Base-by-base conservation (phyloP, 306 rosid genomes). In the Cicer chorassanicum region DNA sequence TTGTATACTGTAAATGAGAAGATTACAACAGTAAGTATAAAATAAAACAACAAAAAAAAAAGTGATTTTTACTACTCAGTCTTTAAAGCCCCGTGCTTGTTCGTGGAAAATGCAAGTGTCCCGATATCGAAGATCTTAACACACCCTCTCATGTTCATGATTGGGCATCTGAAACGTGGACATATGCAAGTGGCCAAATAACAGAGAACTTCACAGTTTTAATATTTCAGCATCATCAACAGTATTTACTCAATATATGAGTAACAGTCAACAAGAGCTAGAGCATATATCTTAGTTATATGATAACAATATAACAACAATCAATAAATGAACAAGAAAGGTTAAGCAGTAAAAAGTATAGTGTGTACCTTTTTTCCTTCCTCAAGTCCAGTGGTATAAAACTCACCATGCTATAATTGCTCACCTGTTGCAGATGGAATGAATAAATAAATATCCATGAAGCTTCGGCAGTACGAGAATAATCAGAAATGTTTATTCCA, bases 351-450 rank as follows among this genome's bases (percentile, higher is more conserved):
- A 41, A 39, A 66, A 61, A 64, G 57, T 13, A 54, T 4, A 51
- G 71, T 66, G 54, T 2, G 8, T 78, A 89, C 98, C 98, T 93
- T 82, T 78, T 89, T 19, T 91, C 89, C 84, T 89, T 88, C 89
- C 92, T 89, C 94, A 91, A 84, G 87, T 91, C 92, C 57, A 91
- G 92, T 24, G 92, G 94, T 77, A 89, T 53, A 81, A 93, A 91
- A 82, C 92, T 91, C 85, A 88, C 92, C 93, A 84, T 84, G 85
- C 84, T 86, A 65, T 83, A 87, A 38, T 82, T 88, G 38, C 84
- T 87, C 39, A 88, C 96, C 97, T 93, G 73, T 41, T 9, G 49
- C 45, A 74, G 44, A 57, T 82, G 36, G 71, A 49, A 69, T 21
- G 18, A 40, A 73, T 45, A 53, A 65, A 46, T 42, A 72, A 50